Base-by-base conservation (phyloP, 1,284 basidiomycete species). In the Sporisorium exsertum region DNA sequence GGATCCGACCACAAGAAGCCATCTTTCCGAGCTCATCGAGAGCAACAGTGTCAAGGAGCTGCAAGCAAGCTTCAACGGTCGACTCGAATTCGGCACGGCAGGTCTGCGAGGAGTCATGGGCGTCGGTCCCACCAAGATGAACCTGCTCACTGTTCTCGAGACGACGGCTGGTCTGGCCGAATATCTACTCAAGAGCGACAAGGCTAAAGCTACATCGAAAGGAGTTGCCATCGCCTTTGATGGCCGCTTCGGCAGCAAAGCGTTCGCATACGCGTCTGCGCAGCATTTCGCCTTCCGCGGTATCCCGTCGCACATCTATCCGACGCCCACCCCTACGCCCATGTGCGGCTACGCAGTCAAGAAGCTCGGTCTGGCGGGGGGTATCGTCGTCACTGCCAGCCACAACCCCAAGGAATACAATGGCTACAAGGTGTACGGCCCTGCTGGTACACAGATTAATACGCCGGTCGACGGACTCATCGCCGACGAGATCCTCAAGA, bases 141-240 rank as follows among this genome's bases (percentile, higher is more conserved):
- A 82, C 33, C 70, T 80, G n/a, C 72, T 82, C 22, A 72, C 80
- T 1, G 78, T 82, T 7, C 64, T 72, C 9, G 74, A 82, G 50
- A 78, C 81, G 10, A 81, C 72, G 0, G 77, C 79, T 1, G 81
- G 81, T 18, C 61, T 82, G 1, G 79, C 79, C 1, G 55, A 69
- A 29, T 76, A 78, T 40, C 69, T 82, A 9, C 46, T 77, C 6
- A 65, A 75, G 47, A 62, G 58, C 46, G 66, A 78, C 58, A 27
- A 46, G 24, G 58, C 49, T 12, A 67, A 64, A 26, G 65, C 66
- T 7, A 64, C 64, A 43, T 18, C 54, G 22, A 58, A 78, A 26
- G 76, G 81, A n/a, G 81, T 82, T n/a, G 81, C 79, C 13, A 79
- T 82, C 47, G 81, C 79, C 18, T 82, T 81, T 47, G 81, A 82